Evolutionary conservation across 345 rosid genomes (phyloP), one percentile per base, ranked within the genome.

Genomic region (Aethionema arabicum): DNA sequence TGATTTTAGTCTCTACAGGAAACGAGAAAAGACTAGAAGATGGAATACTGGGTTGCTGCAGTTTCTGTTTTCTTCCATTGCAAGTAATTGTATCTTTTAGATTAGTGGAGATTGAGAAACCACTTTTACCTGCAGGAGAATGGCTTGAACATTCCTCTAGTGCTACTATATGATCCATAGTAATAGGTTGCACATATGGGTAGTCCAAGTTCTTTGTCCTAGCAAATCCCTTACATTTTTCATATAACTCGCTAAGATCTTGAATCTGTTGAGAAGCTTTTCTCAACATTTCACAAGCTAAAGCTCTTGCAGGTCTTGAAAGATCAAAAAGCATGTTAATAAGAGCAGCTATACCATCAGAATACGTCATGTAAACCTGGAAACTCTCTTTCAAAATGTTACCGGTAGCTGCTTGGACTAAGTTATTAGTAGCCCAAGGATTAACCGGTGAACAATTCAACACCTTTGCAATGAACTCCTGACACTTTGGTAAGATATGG

Each of bases 301-400:
- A 66, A 27, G 64, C 79, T 75, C 84, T 79, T 5, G 95, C 87
- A 7, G 84, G 76, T 29, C 32, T 75, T 32, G 97, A 69, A 44
- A 86, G 71, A 71, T 90, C 91, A 36, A 86, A 86, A 67, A 85
- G 68, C 81, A 75, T 72, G 56, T 82, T 74, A 16, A 75, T 52
- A 9, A 86, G 84, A 43, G 78, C 69, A 0, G 83, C 77, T 1
- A 85, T 47, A 7, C 87, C 83, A 70, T 85, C 88, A 5, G 74
- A 49, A 32, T 76, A 80, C 3, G 82, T 76, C 16, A 12, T 51
- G 77, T 83, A 83, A 11, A 90, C 91, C 74, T 82, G 90, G 77
- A 90, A 90, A 79, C 95, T 90, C 66, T 90, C 97, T 69, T 82
- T 90, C 78, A 90, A 75, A 76, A 81, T 85, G 70, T 79, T 83